These are phyloP conservation scores for Coemansia asiatica DNA, from an alignment of 192 early-diverging fungal species.

Conservation along the genomic window DNA sequence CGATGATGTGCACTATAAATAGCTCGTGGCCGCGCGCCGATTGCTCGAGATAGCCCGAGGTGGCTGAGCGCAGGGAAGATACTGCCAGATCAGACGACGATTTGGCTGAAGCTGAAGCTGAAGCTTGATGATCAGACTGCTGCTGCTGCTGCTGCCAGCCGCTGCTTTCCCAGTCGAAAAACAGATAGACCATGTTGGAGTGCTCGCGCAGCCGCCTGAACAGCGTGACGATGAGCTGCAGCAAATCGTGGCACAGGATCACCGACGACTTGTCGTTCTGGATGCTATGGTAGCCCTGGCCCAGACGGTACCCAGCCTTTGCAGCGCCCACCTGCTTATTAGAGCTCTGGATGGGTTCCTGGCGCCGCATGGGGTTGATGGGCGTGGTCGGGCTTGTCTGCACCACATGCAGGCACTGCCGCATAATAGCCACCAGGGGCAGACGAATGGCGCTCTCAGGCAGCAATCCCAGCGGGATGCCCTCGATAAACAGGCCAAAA, in stretches of 20 bases:
- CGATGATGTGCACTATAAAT: slow-evolving; percentile 40
- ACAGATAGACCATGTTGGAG: slow-evolving; percentile 35
- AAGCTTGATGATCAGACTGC: no score
- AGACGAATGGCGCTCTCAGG: slow-evolving; percentile 51
- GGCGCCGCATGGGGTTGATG: slow-evolving; percentile 20
- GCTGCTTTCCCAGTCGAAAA: slow-evolving; percentile 43
- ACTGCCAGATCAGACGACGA: slow-evolving; percentile 22
- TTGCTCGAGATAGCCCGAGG: slow-evolving; percentile 14
- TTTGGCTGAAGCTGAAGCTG: no score
- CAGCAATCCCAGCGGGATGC: slow-evolving; percentile 38
- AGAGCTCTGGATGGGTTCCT: slow-evolving; percentile 13
- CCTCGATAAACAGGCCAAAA: slow-evolving; percentile 31
- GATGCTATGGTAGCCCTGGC: slow-evolving; percentile 29
- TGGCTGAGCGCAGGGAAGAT: slow-evolving; percentile 20
- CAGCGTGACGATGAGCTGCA: slow-evolving; percentile 36
- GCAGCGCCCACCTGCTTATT: not conserved
- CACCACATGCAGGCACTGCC: slow-evolving; percentile 29
- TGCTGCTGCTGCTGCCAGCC: not conserved
- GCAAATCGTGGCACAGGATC: slow-evolving; percentile 33
- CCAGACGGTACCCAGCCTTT: slow-evolving; percentile 15
- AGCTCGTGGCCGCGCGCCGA: slow-evolving; percentile 42
- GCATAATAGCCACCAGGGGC: slow-evolving; percentile 49
- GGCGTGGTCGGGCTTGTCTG: slow-evolving; percentile 32
- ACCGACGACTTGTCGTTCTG: slow-evolving; percentile 24
- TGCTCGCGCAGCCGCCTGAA: slow-evolving; percentile 45